Percentiles rank a stretch among this genome's conserved stretches.
phyloP scores from a whole-genome alignment of 441 rosid genomes.

The Daphne laureola region DNA sequence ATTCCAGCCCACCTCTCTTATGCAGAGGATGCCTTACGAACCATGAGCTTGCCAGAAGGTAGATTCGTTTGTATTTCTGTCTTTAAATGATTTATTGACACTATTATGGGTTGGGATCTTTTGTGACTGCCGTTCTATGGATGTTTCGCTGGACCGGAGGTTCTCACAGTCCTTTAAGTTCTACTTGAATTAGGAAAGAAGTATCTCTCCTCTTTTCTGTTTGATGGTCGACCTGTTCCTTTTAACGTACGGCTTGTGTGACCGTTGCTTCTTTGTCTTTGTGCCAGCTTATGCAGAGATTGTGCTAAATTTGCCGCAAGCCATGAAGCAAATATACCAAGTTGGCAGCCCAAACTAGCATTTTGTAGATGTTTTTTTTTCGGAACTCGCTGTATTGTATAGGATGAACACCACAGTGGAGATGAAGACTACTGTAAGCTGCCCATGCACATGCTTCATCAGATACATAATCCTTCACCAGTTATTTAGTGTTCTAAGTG shows the following conservation, averaged over 20 bases:
- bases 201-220: background rate
- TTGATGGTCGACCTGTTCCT: background rate
- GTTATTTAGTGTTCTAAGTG: too few species aligned
- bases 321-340: conserved; percentile 47
- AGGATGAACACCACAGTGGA: too few species aligned
- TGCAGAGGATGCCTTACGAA: conserved; percentile 80
- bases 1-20: conserved; percentile 61
- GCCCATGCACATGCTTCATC: too few species aligned
- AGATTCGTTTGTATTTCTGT: conserved; percentile 6
- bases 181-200: background rate
- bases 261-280: conserved; percentile 9
- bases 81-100: background rate
- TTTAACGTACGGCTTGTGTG: background rate
- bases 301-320: conserved; percentile 60
- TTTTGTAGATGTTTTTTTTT: too few species aligned
- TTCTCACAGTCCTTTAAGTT: background rate
- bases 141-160: too few species aligned
- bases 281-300: conserved; percentile 84
- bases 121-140: too few species aligned
- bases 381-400: too few species aligned
- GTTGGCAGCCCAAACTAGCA: conserved; percentile 26
- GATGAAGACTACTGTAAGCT: too few species aligned
- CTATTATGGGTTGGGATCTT: too few species aligned
- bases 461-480: too few species aligned
- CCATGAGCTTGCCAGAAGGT: conserved; percentile 90